Evolutionary conservation across 1,139 yeast species (phyloP), one percentile per base, ranked within the genome.

Genomic region (Candida sp.): DNA sequence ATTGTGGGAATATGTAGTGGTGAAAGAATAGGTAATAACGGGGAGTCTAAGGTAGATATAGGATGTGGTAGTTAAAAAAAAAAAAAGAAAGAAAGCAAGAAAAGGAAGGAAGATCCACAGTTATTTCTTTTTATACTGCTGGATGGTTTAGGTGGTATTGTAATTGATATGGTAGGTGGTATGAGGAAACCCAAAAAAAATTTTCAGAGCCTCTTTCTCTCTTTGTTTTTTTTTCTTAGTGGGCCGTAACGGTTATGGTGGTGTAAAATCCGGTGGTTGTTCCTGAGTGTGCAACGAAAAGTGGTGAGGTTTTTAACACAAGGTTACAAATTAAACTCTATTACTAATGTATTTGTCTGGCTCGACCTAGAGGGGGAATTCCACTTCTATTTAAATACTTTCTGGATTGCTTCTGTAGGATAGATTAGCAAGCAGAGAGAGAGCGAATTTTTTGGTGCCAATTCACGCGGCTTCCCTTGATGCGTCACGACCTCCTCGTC

Each of bases 1-100:
- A 88, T 88, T 31, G 22, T 47, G 38, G n/a, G 25, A 17, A 17
- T 17, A 17, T 17, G 17, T 17, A 17, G 2, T 17, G 17, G 17
- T 17, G 17, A 17, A 17, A 17, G 17, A 17, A 17, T 17, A 17
- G 17, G 17, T 17, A 2, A 17, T 17, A 17, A 17, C 17, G 17
- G 17, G 17, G 2, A 17, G 8, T 5, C n/a, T 26, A 22, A 17
- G 17, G 17, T 17, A n/a, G 26, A 11, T 44, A 12, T 23, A 30
- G 35, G 23, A 33, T 7, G 17, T 23, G 7, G 25, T 22, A 31
- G 12, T 26, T n/a, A n/a, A n/a, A n/a, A n/a, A n/a, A n/a, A 26
- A 22, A 35, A 17, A 38, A 31, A 43, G 12, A 30, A 40, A 40
- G 17, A 40, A 30, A 28, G 17, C n/a, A n/a, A n/a, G n/a, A 28